Evolutionary conservation across 2,329 filamentous ascomycete genomes (phyloP).

Genomic region (Venturia nashicola): DNA sequence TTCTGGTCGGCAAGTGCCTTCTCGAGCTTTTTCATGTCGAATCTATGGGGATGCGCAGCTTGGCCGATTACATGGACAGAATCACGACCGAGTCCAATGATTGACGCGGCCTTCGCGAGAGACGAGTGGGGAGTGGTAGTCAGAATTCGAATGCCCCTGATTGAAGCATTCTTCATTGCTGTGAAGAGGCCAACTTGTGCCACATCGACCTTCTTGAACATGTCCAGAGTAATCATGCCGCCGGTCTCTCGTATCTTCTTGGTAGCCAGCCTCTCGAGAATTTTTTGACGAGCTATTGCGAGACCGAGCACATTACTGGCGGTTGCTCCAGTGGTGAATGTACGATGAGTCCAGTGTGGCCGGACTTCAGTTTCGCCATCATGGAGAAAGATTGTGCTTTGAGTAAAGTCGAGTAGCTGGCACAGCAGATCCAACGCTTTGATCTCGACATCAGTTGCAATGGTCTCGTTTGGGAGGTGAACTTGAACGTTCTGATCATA

Average conservation of each 20-base stretch:
- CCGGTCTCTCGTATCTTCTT: slow-evolving; percentile 15
- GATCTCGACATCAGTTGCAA: slow-evolving; percentile 67
- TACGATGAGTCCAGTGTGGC: slow-evolving; percentile 54
- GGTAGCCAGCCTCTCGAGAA: slow-evolving; percentile 25
- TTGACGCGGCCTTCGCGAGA: slow-evolving; percentile 67
- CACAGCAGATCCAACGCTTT: slow-evolving; percentile 57
- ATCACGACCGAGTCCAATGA: slow-evolving; percentile 64
- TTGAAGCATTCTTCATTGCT: slow-evolving; percentile 51
- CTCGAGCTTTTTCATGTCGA: slow-evolving; percentile 58
- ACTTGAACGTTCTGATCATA: slow-evolving; percentile 78
- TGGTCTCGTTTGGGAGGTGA: slow-evolving; percentile 63
- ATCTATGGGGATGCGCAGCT: slow-evolving; percentile 48
- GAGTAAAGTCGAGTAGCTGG: slow-evolving; percentile 41
- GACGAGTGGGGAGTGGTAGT: slow-evolving; percentile 78
- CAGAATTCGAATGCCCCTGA: slow-evolving; percentile 61
- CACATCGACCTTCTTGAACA: slow-evolving; percentile 32
- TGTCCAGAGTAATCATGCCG: slow-evolving; percentile 14
- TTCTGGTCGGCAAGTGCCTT: slow-evolving; percentile 39
- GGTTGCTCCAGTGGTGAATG: slow-evolving; percentile 66
- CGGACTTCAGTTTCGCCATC: slow-evolving; percentile 28
- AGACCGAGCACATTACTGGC: slow-evolving; percentile 53
- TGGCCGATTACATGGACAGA: slow-evolving; percentile 51
- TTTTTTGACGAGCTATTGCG: slow-evolving; percentile 59
- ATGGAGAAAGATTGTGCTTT: not conserved
- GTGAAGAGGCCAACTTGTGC: slow-evolving; percentile 58